Evolutionary conservation across 129 eudicot species (phyloP), one percentile per base, ranked within the genome.

Genomic region (Lactuca saligna): DNA sequence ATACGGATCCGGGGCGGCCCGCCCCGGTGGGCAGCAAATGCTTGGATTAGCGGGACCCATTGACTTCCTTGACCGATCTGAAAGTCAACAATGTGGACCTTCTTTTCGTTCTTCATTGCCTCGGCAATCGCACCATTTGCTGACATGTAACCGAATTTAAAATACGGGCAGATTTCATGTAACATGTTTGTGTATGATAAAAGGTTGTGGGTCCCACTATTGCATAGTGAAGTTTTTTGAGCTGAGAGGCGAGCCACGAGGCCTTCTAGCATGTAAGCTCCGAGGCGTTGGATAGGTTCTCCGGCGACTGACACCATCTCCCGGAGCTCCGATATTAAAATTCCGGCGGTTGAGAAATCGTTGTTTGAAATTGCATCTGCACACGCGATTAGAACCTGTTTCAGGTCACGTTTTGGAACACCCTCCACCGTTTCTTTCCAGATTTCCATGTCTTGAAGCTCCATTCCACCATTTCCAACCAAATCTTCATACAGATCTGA

Each of bases 61-160:
- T 90, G 97, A 66, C 88, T 90, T 73, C 97, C 97, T 44, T 86
- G 91, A 29, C 85, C 85, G 57, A 90, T 81, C 32, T 81, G 85
- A 80, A 87, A 90, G 41, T 90, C 97, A 8, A 90, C 69, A 51
- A 90, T 87, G 73, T 90, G 97, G 66, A 90, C 87, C 41, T 80
- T 74, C 5, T 72, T 73, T 72, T 90, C 91, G 48, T 80, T 79
- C 77, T 90, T 87, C 87, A 80, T 80, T 1, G 97, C 91, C 48
- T 90, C 97, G 1, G 95, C 95, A 39, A 90, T 90, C 17, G 97
- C 95, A 8, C 95, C 95, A 15, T 90, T 90, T 39, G 97, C 91
- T 4, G 97, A 84, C 95, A 86, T 90, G 87, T 90, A 84, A 17
- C 97, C 97, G 8, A 90, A 90, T 75, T 90, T 87, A 53, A 86